Conservation (phyloP, 257 asterid genomes). For the Marsdenia floribunda region DNA sequence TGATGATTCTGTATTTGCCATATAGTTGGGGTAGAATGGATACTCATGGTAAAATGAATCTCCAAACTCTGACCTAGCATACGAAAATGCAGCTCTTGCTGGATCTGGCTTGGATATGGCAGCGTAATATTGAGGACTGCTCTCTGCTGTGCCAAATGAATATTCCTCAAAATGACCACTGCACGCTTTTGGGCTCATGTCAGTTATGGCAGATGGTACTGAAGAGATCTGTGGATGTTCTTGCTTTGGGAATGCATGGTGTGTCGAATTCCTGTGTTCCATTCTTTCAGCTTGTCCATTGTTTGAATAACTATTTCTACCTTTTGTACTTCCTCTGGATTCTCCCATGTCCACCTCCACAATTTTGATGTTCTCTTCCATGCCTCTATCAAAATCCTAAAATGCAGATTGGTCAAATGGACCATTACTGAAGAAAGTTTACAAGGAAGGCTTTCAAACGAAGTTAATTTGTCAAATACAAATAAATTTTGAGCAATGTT, state of each 20-base stretch:
- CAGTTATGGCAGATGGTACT: slow-evolving; percentile 53
- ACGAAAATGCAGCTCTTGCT: slow-evolving; percentile 33
- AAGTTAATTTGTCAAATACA: neutral
- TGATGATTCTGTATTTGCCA: slow-evolving; percentile 92
- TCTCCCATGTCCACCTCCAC: slow-evolving; percentile 88
- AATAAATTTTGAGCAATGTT: neutral
- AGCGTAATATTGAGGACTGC: slow-evolving; percentile 75
- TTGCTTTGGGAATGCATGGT: slow-evolving; percentile 32
- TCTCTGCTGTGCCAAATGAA: slow-evolving; percentile 55
- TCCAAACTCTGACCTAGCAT: slow-evolving; percentile 58
- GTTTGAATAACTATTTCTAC: slow-evolving; percentile 70
- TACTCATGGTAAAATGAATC: slow-evolving; percentile 58
- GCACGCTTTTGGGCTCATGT: slow-evolving; percentile 57
- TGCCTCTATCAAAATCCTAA: slow-evolving; percentile 51
- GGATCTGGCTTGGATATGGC: slow-evolving; percentile 58
- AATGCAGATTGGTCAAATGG: slow-evolving; percentile 4
- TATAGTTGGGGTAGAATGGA: slow-evolving; percentile 71
- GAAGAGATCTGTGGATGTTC: slow-evolving; percentile 55
- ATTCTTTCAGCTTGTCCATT: slow-evolving; percentile 34
- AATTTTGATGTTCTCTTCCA: slow-evolving; percentile 84
- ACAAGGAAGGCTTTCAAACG: too few relatives aligned
- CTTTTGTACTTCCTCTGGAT: slow-evolving; percentile 43
- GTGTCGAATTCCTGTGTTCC: slow-evolving; percentile 35
- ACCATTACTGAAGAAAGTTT: too few relatives aligned
- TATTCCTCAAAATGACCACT: slow-evolving; percentile 72